Base-by-base conservation (phyloP, 768 basidiomycete species). In the Collybiopsis confluens region DNA sequence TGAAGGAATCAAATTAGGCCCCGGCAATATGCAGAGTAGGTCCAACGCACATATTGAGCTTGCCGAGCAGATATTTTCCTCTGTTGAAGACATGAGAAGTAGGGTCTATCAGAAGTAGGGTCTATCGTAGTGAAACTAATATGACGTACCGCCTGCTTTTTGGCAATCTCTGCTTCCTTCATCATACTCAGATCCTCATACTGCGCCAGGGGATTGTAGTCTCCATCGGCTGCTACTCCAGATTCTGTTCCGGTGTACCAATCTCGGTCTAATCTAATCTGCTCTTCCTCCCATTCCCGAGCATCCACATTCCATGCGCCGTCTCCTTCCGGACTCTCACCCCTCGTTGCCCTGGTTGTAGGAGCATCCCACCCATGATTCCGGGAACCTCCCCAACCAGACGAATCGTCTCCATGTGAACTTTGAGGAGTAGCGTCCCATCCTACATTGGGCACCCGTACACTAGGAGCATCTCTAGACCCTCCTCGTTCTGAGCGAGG, bases 241-340 rank as follows among this genome's bases (percentile, higher is more conserved):
- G 93, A 93, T 63, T 94, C 96, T 21, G 90, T 91, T 42, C 89
- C 87, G 49, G 83, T 86, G 65, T 98, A 99, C 97, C 97, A 99
- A 63, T 98, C 94, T 24, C 97, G 77, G 68, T 99, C 97, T 63
- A 98, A 65, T 55, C 79, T 79, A 11, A 93, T 79, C 67, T 97
- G 93, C 66, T 98, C 97, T 62, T 98, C 96, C 68, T 98, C 97
- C 97, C 96, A 99, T 63, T 97, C 96, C 46, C 89, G 77, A 41
- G 80, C 76, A 64, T 94, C 89, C 26, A 95, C 68, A 7, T 80
- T 83, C 18, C 82, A 68, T 13, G 79, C 78, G 23, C 72, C 79
- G 27, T 85, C 86, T 44, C 76, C 83, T 43, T 90, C 88, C 5
- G 85, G 83, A 58, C 87, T 90, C 0, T 75, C 80, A 2, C 80